A percentile compares a stretch with the other conserved stretches of the same genome.
These are phyloP conservation scores for Pyrus betulifolia DNA, from an alignment of 306 rosid genomes.

Conservation along the genomic window DNA sequence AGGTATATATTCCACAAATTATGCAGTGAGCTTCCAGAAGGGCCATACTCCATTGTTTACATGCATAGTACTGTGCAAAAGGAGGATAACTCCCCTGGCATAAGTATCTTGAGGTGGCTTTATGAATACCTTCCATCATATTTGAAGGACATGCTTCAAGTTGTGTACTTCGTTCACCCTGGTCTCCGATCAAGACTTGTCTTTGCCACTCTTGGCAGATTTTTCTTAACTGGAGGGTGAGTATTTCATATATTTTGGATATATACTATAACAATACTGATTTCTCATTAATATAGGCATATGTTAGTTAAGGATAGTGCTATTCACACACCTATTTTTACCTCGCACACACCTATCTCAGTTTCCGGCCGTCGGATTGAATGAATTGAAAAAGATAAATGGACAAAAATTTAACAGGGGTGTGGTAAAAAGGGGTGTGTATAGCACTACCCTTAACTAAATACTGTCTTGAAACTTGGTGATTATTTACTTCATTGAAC, in stretches of 20 bases:
- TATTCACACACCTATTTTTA: too few relatives aligned
- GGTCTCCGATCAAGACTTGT: constrained; percentile 83
- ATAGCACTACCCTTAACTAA: too few relatives aligned
- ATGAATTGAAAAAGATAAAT: too few relatives aligned
- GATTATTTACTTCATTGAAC: neutral
- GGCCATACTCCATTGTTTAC: constrained; percentile 76
- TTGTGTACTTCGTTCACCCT: constrained; percentile 78
- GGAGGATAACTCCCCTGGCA: constrained; percentile 91
- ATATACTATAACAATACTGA: neutral
- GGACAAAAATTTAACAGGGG: too few relatives aligned
- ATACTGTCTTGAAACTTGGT: neutral
- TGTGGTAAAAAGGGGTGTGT: too few relatives aligned
- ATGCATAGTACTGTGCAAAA: constrained; percentile 70
- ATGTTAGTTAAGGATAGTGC: neutral
- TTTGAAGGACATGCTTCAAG: constrained; percentile 75
- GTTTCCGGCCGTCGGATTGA: too few relatives aligned
- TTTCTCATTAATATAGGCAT: neutral
- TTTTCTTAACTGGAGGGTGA: constrained; percentile 89
- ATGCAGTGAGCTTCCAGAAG: constrained; percentile 65
- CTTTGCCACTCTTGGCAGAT: constrained; percentile 78
- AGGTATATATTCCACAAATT: constrained; percentile 63
- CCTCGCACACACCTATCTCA: too few relatives aligned
- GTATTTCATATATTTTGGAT: constrained; percentile 15
- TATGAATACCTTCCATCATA: constrained; percentile 77
- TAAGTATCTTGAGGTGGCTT: constrained; percentile 92